Conservation (phyloP, 2,329 filamentous ascomycete species). For the Aschersonia sp. region DNA sequence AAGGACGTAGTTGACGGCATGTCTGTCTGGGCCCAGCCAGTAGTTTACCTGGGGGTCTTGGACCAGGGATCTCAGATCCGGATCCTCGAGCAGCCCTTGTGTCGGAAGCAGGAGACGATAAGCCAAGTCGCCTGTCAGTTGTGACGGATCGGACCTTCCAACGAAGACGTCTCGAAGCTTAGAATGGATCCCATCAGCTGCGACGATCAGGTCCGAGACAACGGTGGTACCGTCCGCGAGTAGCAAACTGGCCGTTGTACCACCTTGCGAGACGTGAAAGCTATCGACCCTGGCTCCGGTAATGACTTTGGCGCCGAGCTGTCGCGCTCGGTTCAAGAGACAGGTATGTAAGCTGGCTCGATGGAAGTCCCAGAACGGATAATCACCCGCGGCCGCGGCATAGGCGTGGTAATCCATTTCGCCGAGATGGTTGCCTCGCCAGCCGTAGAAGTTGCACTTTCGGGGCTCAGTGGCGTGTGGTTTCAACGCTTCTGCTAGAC, state of each 20-base stretch:
- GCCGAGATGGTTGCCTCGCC: conserved; percentile 11
- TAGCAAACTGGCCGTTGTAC: conserved; percentile 5
- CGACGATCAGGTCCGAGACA: conserved; percentile 27
- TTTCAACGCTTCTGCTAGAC: conserved; percentile 7
- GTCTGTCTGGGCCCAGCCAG: conserved; percentile 36
- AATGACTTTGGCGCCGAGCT: conserved; percentile 22
- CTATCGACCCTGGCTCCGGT: conserved; percentile 4
- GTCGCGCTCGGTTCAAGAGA: conserved; percentile 21
- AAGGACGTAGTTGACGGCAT: conserved; percentile 33
- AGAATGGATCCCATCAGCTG: conserved; percentile 26
- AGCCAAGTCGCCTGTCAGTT: conserved; percentile 39
- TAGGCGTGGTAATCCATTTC: conserved; percentile 11
- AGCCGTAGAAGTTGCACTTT: conserved; percentile 12
- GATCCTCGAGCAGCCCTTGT: conserved; percentile 28
- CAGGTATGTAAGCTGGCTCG: conserved; percentile 31
- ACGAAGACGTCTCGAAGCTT: conserved; percentile 26
- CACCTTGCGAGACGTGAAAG: neutral
- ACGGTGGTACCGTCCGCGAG: conserved; percentile 18
- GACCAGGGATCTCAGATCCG: conserved; percentile 28
- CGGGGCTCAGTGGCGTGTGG: conserved; percentile 9
- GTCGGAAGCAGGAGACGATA: conserved; percentile 37
- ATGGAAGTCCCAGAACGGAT: conserved; percentile 32
- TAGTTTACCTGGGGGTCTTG: conserved; percentile 33
- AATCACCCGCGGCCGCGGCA: conserved; percentile 7
- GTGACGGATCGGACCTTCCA: conserved; percentile 25